Conservation (phyloP, 2,329 filamentous ascomycete genomes). For the Arachnomyces sp. region DNA sequence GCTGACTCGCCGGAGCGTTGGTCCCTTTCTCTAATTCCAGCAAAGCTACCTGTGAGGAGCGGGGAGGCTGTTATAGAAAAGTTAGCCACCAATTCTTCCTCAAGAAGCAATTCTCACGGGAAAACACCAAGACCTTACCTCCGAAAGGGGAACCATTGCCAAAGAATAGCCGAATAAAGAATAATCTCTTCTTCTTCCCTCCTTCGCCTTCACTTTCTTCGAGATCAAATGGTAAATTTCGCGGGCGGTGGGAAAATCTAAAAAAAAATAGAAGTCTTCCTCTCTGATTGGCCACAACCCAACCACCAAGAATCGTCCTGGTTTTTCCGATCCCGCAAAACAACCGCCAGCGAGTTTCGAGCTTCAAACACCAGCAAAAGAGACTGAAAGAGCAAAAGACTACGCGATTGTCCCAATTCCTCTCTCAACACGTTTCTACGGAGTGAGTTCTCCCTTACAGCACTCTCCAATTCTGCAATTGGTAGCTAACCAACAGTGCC, state of each 20-base stretch:
- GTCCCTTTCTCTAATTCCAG: slow-evolving; percentile 39
- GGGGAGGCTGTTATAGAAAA: slow-evolving; percentile 23
- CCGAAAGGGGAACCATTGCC: slow-evolving; percentile 29
- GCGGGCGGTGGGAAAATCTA: slow-evolving; percentile 1
- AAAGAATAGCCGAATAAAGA: slow-evolving; percentile 11
- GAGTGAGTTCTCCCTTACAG: not conserved
- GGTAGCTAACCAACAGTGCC: slow-evolving; percentile 8
- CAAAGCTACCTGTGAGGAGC: slow-evolving; percentile 37
- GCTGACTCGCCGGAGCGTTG: slow-evolving; percentile 27
- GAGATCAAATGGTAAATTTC: not conserved
- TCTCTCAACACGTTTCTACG: slow-evolving; percentile 2
- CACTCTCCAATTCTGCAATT: slow-evolving; percentile 14
- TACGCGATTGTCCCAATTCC: slow-evolving; percentile 19
- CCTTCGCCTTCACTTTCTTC: slow-evolving; percentile 1
- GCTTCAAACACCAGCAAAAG: slow-evolving; percentile 4
- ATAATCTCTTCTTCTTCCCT: slow-evolving; percentile 3
- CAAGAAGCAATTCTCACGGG: not conserved
- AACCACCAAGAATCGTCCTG: slow-evolving; percentile 16
- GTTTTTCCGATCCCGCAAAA: slow-evolving; percentile 30
- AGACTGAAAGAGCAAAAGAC: slow-evolving; percentile 9
- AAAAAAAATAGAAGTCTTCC: slow-evolving; percentile 11
- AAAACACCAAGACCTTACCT: slow-evolving; percentile 23
- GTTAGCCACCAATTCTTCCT: slow-evolving; percentile 5
- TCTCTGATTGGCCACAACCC: slow-evolving; percentile 11
- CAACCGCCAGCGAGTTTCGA: slow-evolving; percentile 1